Evolutionary conservation across 148 eudicot genomes (phyloP), one percentile per base, ranked within the genome.

Genomic region (Camellia japonica): DNA sequence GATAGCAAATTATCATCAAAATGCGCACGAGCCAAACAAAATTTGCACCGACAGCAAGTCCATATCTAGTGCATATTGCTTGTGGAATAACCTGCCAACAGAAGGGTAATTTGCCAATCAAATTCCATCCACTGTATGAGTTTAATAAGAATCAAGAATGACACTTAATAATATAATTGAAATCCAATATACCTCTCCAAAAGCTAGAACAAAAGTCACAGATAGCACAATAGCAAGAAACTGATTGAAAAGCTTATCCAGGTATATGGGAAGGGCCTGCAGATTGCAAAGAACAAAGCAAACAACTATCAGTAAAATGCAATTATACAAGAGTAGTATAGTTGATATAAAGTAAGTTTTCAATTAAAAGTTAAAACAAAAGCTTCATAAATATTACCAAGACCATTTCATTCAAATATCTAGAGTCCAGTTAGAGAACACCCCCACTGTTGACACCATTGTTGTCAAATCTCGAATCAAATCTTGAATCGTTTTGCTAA

Each of bases 241-340:
- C 87, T 95, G 97, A 75, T 95, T 95, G 87, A 95, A 93, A 78
- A 95, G 86, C 88, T 90, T 93, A 86, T 95, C 99, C 81, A 95
- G 86, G 84, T 95, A 95, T 81, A 95, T 80, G 15, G 99, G 99
- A 83, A 95, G 93, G 66, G 99, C 99, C 99, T 95, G 94, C 90
- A 89, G 38, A 85, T 61, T 62, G 59, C 42, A 82, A 81, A 42
- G 49, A 60, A 63, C 47, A 62, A 81, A 79, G 71, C 60, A 78
- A 64, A 74, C 58, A 71, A 54, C n/a, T 16, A 63, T 71, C 58
- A 77, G 67, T 62, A n/a, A 65, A 14, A 44, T 58, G 23, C 15
- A 49, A 66, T 4, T 41, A 8, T n/a, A 51, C 2, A 58, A 51
- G 1, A 38, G 38, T 15, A 43, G 12, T 49, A 14, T 54, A 71